Conservation (phyloP, 1,284 basidiomycete species). For the Trichosporon asahii region DNA sequence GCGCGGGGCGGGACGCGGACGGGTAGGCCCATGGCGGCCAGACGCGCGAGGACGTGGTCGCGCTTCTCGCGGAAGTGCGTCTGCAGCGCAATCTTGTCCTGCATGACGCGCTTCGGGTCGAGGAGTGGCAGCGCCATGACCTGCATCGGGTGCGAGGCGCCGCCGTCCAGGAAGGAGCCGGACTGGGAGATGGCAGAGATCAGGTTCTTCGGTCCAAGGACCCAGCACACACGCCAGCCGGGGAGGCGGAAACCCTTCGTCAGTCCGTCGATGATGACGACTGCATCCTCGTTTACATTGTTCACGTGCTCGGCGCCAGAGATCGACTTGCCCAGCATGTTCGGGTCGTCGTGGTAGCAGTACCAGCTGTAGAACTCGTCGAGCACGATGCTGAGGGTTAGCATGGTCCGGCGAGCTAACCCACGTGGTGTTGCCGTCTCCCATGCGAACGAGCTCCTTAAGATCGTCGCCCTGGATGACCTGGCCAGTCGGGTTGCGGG, state of each 20-base stretch:
- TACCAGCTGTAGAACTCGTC: constrained; percentile 73
- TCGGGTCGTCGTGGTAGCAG: constrained; percentile 73
- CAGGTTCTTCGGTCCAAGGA: constrained; percentile 86
- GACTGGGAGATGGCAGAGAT: constrained; percentile 81
- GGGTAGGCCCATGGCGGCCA: constrained; percentile 70
- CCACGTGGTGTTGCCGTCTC: constrained; percentile 60
- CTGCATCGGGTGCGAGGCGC: constrained; percentile 85
- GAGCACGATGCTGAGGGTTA: constrained; percentile 62
- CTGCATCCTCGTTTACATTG: constrained; percentile 77
- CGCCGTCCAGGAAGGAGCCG: constrained; percentile 83
- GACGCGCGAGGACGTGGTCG: constrained; percentile 79
- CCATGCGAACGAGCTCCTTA: constrained; percentile 68
- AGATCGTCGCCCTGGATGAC: constrained; percentile 70
- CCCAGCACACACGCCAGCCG: constrained; percentile 93
- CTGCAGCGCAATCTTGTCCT: constrained; percentile 78
- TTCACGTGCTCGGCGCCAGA: constrained; percentile 80
- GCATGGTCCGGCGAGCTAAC: neutral
- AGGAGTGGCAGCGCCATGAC: constrained; percentile 78
- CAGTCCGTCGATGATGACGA: constrained; percentile 84
- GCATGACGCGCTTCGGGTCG: constrained; percentile 63
- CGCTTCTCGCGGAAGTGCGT: constrained; percentile 86
- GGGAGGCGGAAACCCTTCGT: constrained; percentile 80
- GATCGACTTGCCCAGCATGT: constrained; percentile 70
- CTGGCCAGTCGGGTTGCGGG: constrained; percentile 68
- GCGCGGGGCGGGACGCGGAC: constrained; percentile 69